Conservation (phyloP, 768 basidiomycete species). For the Tephrocybe sp. region DNA sequence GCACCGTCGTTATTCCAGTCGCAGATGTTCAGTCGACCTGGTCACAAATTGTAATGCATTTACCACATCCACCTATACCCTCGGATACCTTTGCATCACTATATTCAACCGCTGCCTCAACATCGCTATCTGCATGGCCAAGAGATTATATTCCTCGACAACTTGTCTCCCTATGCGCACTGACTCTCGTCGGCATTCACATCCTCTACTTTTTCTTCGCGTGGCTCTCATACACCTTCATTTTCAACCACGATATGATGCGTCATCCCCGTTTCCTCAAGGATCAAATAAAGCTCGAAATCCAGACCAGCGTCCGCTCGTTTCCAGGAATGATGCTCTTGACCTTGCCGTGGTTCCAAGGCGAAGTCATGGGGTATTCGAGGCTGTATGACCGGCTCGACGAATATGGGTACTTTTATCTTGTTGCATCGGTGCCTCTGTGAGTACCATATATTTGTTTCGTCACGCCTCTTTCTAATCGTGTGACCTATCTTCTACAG, state of each 20-base stretch:
- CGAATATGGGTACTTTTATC: slow-evolving; percentile 77
- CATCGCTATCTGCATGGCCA: slow-evolving; percentile 70
- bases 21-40: slow-evolving; percentile 39
- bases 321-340: slow-evolving; percentile 82
- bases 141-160: slow-evolving; percentile 82
- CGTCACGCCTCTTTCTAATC: neutral
- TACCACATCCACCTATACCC: slow-evolving; percentile 56
- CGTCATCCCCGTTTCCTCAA: slow-evolving; percentile 90
- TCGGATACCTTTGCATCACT: slow-evolving; percentile 31
- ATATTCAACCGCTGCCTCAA: slow-evolving; percentile 24
- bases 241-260: slow-evolving; percentile 97
- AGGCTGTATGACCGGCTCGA: slow-evolving; percentile 73
- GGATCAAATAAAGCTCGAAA: slow-evolving; percentile 83
- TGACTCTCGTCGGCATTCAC: slow-evolving; percentile 82
- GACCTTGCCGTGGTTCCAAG: slow-evolving; percentile 93
- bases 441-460: slow-evolving; percentile 34
- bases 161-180: slow-evolving; percentile 58
- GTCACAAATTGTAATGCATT: slow-evolving; percentile 49
- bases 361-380: slow-evolving; percentile 84
- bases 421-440: slow-evolving; percentile 67
- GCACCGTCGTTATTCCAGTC: slow-evolving; percentile 34
- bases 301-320: slow-evolving; percentile 64
- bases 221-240: slow-evolving; percentile 72
- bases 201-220: slow-evolving; percentile 88
- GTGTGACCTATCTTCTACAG: slow-evolving; percentile 31